Conservation (phyloP, 768 basidiomycete genomes). For the Pleurotus eryngii region DNA sequence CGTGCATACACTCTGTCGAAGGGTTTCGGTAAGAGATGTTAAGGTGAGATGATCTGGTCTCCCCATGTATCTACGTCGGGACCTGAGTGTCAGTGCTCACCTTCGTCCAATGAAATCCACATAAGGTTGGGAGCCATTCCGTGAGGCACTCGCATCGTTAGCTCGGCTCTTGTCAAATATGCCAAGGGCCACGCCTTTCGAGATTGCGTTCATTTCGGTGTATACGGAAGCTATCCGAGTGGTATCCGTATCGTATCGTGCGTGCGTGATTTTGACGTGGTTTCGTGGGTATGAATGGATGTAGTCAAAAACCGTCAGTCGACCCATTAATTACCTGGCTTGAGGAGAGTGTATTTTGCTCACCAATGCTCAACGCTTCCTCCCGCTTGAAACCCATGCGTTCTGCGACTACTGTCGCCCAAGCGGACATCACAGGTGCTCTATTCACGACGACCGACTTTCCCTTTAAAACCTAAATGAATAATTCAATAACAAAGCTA, state of each 20-base stretch:
- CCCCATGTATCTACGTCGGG: too few species aligned
- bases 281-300: too few species aligned
- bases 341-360: slow-evolving; percentile 9
- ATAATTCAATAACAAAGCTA: slow-evolving; percentile 2
- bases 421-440: slow-evolving; percentile 92
- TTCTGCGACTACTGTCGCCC: slow-evolving; percentile 86
- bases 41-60: too few species aligned
- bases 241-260: neutral
- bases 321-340: too few species aligned
- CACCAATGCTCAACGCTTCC: slow-evolving; percentile 91
- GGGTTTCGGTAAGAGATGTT: too few species aligned
- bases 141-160: slow-evolving; percentile 50
- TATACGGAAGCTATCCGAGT: slow-evolving; percentile 72
- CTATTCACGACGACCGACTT: slow-evolving; percentile 79
- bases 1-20: slow-evolving; percentile 35
- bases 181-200: slow-evolving; percentile 83
- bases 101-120: slow-evolving; percentile 82
- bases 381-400: slow-evolving; percentile 81
- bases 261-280: too few species aligned
- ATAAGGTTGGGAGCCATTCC: slow-evolving; percentile 71
- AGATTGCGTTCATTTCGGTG: slow-evolving; percentile 87
- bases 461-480: slow-evolving; percentile 49
- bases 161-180: slow-evolving; percentile 59
- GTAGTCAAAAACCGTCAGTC: too few species aligned
- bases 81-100: slow-evolving; percentile 25